Evolutionary conservation across 768 basidiomycete species (phyloP), one percentile per base, ranked within the genome.

Genomic region (Mycena epipterygia): DNA sequence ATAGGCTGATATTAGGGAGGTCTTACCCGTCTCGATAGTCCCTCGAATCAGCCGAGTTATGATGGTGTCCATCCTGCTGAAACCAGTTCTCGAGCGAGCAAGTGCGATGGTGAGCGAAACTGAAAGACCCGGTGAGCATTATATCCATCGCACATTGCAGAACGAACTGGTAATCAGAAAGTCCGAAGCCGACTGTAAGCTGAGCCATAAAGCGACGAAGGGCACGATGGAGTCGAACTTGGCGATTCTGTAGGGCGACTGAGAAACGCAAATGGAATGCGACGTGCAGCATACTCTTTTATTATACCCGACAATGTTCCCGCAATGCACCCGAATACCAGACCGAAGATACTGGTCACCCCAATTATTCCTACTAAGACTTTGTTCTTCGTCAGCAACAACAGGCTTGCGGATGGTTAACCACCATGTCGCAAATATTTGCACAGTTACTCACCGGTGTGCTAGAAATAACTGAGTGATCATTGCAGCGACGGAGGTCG

Each of bases 31-130:
- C 69, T 88, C 87, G 35, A 89, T 76, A 13, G 88, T 87, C 30
- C 88, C 88, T 61, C 86, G 85, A 68, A 89, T 88, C 4, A 89
- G 79, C 37, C 86, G 84, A 65, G 87, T 87, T 72, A 89, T 85
- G 63, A 88, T 81, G 0, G 81, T 86, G 70, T 90, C 87, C 6
- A 85, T 89, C 71, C 79, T 84, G 19, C 79, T 79, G 77, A 88
- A 87, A 21, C 89, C 88, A 19, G 88, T 89, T 61, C 84, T 81
- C 7, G 84, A 84, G 55, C 82, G 83, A 67, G 75, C 70, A 53
- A 87, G 79, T 30, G 84, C 76, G 57, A 75, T 75, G 13, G 76
- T 79, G 74, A 79, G 67, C 17, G 75, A 65, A 25, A 69, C 82
- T 83, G 55, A 4, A 16, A 29, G n/a, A 8, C 12, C 23, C 5